Evolutionary conservation across 192 early-diverging fungal species (phyloP).

Genomic region (Gorgonomyces haynaldii): DNA sequence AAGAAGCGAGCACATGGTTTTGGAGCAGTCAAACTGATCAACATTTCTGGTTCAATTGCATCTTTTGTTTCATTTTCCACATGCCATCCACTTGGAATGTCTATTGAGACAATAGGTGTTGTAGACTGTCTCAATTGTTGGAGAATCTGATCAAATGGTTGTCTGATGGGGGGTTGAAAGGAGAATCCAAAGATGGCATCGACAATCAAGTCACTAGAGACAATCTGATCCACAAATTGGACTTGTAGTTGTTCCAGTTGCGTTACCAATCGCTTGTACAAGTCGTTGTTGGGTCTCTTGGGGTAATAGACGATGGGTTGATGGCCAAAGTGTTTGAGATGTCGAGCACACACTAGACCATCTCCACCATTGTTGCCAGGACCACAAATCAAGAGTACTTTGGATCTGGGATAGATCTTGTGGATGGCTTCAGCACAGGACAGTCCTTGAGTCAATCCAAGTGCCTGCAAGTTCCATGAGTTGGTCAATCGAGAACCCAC

Average conservation of each 20-base stretch:
- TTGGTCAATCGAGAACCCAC: constrained; percentile 87
- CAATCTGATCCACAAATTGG: constrained; percentile 5
- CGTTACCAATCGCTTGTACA: constrained; percentile 41
- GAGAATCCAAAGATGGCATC: constrained; percentile 13
- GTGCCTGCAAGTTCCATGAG: constrained; percentile 37
- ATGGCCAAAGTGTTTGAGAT: constrained; percentile 84
- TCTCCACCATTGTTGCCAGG: constrained; percentile 98
- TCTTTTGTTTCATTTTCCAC: constrained; percentile 52
- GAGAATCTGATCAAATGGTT: constrained; percentile 16
- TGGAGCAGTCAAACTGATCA: constrained; percentile 87
- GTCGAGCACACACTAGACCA: constrained; percentile 86
- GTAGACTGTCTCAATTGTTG: constrained; percentile 1
- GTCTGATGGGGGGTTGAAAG: constrained; percentile 62
- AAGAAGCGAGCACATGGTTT: constrained; percentile 66
- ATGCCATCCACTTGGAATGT: constrained; percentile 93
- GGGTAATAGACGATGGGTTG: constrained; percentile 69
- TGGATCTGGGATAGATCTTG: constrained; percentile 21
- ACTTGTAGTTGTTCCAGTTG: constrained; percentile 6
- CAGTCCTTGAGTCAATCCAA: constrained; percentile 55
- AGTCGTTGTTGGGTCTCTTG: constrained; percentile 57
- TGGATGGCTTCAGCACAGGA: constrained; percentile 78
- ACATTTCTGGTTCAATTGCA: constrained; percentile 62
- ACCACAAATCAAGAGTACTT: constrained; percentile 21
- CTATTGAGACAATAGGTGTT: constrained; percentile 59
- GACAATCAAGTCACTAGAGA: constrained; percentile 7